Percentiles rank a stretch among this genome's conserved stretches.
phyloP scores from a whole-genome alignment of 352 stramenopile species.

The Lagenidium giganteum region DNA sequence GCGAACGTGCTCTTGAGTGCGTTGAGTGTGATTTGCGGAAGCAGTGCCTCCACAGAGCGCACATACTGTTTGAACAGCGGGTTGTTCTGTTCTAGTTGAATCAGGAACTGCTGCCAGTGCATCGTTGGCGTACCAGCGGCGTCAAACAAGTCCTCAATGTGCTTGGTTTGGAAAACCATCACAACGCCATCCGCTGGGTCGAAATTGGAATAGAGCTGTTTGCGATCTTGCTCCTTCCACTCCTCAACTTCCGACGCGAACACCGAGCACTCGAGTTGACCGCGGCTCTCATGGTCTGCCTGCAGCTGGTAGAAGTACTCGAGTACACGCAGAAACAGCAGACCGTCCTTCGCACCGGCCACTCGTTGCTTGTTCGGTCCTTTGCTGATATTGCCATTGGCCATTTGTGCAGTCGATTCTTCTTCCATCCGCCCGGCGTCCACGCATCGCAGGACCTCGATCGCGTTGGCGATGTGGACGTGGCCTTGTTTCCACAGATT shows the following conservation, averaged over 20 bases:
- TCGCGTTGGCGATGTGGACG: slow-evolving; percentile 28
- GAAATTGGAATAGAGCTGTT: background rate
- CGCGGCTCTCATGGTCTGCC: background rate
- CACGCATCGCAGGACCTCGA: slow-evolving; percentile 32
- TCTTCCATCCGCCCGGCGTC: slow-evolving; percentile 2
- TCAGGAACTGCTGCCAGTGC: slow-evolving; percentile 62
- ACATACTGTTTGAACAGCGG: slow-evolving; percentile 31
- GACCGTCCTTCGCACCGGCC: background rate
- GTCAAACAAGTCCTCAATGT: slow-evolving; percentile 18
- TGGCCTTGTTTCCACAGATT: slow-evolving; percentile 73
- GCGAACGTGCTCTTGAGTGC: slow-evolving; percentile 28
- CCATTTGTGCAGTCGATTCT: background rate
- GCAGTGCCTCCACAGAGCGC: slow-evolving; percentile 15
- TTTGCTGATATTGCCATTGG: too few species aligned
- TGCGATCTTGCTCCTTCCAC: background rate
- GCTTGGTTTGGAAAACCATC: slow-evolving; percentile 5
- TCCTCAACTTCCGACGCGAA: background rate
- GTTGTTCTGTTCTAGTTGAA: slow-evolving; percentile 32
- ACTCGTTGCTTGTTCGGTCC: too few species aligned
- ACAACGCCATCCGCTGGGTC: background rate
- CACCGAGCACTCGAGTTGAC: slow-evolving; percentile 8
- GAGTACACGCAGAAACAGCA: slow-evolving; percentile 5
- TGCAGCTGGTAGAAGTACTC: slow-evolving; percentile 22
- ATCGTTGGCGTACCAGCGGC: slow-evolving; percentile 20
- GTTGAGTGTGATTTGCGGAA: slow-evolving; percentile 15